Evolutionary conservation across 2,329 filamentous ascomycete genomes (phyloP), one percentile per base, ranked within the genome.

Genomic region (Aspergillus arachidicola): DNA sequence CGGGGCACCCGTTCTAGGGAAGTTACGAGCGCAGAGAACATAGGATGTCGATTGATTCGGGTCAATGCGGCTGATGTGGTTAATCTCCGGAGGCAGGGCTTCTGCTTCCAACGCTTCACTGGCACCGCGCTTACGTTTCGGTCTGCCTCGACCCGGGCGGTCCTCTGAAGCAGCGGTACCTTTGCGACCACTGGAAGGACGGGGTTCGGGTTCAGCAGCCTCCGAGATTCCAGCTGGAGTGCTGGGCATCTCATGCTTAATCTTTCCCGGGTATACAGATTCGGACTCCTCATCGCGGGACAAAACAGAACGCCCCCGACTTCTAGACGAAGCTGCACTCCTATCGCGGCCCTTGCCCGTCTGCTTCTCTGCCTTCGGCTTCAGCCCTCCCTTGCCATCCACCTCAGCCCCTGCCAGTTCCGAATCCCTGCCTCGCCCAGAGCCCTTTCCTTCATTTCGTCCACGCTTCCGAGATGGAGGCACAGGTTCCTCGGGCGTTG

Each of bases 1-100:
- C 5, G 89, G 89, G 4, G 86, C 86, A 36, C 89, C 90, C 16
- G 92, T 91, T 68, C 90, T 88, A 41, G 89, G 86, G 64, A 83
- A 83, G 32, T 80, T 82, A 48, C 79, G 80, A 9, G 79, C 76
- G 36, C 79, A 80, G 48, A 79, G 70, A 41, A 81, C 75, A 65
- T 80, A 79, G 16, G 75, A 72, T 7, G 72, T 66, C 2, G 73
- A 70, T 38, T 75, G 73, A 21, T 73, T 68, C 2, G 72, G 66
- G 43, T 76, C 73, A 5, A 69, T 61, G 38, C 71, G 75, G 48
- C 65, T 72, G 7, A 69, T 65, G 34, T 70, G 76, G 34, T 65
- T 72, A 10, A 67, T 63, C 28, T 75, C 71, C 3, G 75, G 58
- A 28, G 69, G 68, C 23, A 68, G 58, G 28, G 67, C 61, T 58